Evolutionary conservation across 139 green algal species (phyloP), one percentile per base, ranked within the genome.

Genomic region (Diplosphaera chodatii): DNA sequence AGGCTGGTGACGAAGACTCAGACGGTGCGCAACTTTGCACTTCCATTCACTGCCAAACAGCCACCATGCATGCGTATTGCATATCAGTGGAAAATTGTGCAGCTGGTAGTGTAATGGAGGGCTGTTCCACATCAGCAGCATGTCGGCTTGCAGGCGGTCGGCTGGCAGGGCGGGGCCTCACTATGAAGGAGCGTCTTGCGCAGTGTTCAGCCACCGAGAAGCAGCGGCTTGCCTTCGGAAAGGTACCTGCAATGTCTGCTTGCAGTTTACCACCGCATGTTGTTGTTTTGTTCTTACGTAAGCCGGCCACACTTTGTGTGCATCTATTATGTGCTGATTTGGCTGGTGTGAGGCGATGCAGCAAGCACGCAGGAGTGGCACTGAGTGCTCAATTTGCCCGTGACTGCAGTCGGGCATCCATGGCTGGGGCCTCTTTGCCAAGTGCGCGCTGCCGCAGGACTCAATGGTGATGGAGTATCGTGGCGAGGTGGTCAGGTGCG

Each of bases 401-500:
- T 48, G 37, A 20, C 37, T 69, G 72, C 77, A 82, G 77, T 82
- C 77, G 67, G 91, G 91, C 27, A 89, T 96, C 48, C 90, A 96
- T 72, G 91, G 91, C 6, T 96, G 90, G 90, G 90, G 92, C 66
- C 74, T 97, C n/a, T 89, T 96, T 77, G 91, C 91, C 15, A 75
- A 77, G 16, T 56, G 55, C 32, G 62, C 75, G 70, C 86, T 96
- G 22, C 73, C 70, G 29, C 81, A 91, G 82, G 93, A 94, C 77
- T 78, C 73, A 22, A 91, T 96, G 80, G 84, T 98, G 3, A 86
- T 88, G 0, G 91, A 97, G 85, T 98, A 95, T 80, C 80, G 89
- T 4, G 93, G 93, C 0, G 90, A 95, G 62, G 30, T 85, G 29
- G 68, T 96, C 59, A 79, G 87, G 2, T 75, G 77, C 8, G 64